phyloP scores from a whole-genome alignment of 2,329 filamentous ascomycete species.

The Capronia epimyces region DNA sequence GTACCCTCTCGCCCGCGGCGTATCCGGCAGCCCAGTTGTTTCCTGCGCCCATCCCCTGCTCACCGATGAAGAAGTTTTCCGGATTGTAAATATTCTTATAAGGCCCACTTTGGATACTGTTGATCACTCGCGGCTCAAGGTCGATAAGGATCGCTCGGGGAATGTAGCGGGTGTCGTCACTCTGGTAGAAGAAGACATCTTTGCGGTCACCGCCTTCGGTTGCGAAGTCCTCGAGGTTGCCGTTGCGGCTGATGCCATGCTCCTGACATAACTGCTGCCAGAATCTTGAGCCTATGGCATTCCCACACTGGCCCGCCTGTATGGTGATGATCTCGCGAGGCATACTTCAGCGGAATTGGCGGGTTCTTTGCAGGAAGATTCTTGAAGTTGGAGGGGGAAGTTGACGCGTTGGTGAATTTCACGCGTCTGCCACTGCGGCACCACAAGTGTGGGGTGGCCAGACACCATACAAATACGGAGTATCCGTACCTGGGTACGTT shows the following conservation, averaged over 20 bases:
- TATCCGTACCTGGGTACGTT: too few relatives aligned
- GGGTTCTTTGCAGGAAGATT: background rate
- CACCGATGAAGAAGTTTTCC: constrained; percentile 96
- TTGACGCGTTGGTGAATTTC: constrained; percentile 8
- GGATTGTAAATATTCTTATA: constrained; percentile 99
- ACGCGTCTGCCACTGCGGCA: constrained; percentile 2
- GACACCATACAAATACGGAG: too few relatives aligned
- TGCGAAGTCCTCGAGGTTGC: constrained; percentile 94
- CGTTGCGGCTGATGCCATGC: constrained; percentile 95
- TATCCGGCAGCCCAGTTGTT: constrained; percentile 99
- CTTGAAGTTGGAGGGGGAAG: background rate
- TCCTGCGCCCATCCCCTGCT: constrained; percentile 85
- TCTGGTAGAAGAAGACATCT: constrained; percentile 98
- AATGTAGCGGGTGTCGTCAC: constrained; percentile 97
- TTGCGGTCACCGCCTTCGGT: constrained; percentile 97
- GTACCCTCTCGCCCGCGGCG: constrained; percentile 81
- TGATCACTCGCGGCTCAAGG: constrained; percentile 85
- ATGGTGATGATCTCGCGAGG: constrained; percentile 92
- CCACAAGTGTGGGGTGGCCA: constrained; percentile 1
- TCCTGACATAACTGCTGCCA: constrained; percentile 98
- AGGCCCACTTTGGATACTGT: constrained; percentile 83
- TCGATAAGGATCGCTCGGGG: constrained; percentile 93
- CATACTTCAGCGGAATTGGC: constrained; percentile 13
- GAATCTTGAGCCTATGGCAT: constrained; percentile 71
- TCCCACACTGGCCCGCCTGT: constrained; percentile 68